A percentile compares a stretch with the other conserved stretches of the same genome.
phyloP scores from a whole-genome alignment of 768 basidiomycete species.

The Termitomyces sp. region DNA sequence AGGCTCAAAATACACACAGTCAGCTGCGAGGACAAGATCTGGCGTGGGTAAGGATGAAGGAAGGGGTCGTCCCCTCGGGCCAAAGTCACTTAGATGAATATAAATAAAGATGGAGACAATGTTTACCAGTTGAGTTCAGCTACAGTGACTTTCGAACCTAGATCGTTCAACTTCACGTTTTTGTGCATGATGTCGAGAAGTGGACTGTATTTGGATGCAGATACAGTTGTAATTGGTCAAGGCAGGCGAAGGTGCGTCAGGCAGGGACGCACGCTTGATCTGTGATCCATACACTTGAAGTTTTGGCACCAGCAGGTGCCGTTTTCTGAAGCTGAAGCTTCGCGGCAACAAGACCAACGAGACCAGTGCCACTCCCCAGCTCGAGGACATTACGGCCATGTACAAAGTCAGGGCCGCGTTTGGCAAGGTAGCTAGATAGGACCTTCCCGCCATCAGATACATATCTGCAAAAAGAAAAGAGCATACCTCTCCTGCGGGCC shows the following conservation, averaged over 20 bases:
- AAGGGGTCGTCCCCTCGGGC: slow-evolving; percentile 57
- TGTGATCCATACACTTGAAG: slow-evolving; percentile 67
- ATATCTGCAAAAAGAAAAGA: not conserved
- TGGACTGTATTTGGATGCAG: slow-evolving; percentile 39
- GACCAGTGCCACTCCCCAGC: slow-evolving; percentile 86
- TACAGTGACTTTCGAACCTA: slow-evolving; percentile 46
- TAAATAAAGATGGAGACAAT: slow-evolving; percentile 1
- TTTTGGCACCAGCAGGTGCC: slow-evolving; percentile 27
- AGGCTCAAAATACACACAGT: slow-evolving; percentile 95
- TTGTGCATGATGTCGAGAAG: slow-evolving; percentile 72
- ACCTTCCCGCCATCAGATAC: slow-evolving; percentile 42
- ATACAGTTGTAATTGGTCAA: not conserved
- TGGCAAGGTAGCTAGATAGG: slow-evolving; percentile 67
- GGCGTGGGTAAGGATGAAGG: slow-evolving; percentile 41
- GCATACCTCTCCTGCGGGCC: slow-evolving; percentile 87
- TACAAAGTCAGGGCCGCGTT: slow-evolving; percentile 44
- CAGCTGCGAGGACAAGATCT: slow-evolving; percentile 81
- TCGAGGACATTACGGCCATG: slow-evolving; percentile 62
- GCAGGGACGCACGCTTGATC: slow-evolving; percentile 76
- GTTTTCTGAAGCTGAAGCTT: slow-evolving; percentile 29
- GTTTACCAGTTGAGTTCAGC: slow-evolving; percentile 80
- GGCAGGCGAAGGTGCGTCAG: not conserved
- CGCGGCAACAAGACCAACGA: slow-evolving; percentile 84
- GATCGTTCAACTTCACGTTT: slow-evolving; percentile 65
- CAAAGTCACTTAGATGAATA: slow-evolving; percentile 5